Evolutionary conservation across 140 eudicot genomes (phyloP).

Genomic region (Bidens hawaiensis): DNA sequence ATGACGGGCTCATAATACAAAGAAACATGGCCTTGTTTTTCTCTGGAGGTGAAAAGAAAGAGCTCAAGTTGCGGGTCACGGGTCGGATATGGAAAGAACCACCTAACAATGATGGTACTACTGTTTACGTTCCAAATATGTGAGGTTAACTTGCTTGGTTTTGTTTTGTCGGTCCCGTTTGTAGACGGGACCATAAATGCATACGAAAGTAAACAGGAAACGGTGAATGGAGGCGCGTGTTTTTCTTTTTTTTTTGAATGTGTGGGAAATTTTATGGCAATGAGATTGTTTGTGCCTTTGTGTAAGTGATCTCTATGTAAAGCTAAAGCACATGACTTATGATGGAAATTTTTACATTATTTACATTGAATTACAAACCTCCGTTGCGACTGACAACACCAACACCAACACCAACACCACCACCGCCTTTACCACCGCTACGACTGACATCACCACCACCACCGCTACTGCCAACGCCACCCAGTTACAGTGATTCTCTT

Average conservation of each 20-base stretch:
- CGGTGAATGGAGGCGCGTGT: constrained; percentile 16
- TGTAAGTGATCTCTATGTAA: constrained; percentile 21
- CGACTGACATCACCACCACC: no score
- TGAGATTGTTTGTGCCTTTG: constrained; percentile 15
- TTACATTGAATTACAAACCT: no score
- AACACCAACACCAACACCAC: no score
- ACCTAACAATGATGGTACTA: constrained; percentile 55
- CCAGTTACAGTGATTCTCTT: no score
- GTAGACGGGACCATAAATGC: neutral
- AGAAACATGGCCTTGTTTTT: constrained; percentile 90
- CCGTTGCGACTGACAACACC: no score
- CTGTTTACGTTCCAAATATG: constrained; percentile 56
- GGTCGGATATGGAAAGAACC: constrained; percentile 97
- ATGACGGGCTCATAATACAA: constrained; percentile 88
- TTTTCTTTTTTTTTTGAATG: constrained; percentile 9
- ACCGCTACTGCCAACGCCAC: no score
- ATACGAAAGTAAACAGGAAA: neutral
- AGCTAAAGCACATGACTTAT: constrained; percentile 18
- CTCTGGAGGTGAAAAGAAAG: constrained; percentile 88
- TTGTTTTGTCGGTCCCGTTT: constrained; percentile 7
- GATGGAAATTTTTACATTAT: constrained; percentile 14
- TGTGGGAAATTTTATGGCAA: constrained; percentile 22
- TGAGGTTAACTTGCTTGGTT: constrained; percentile 33
- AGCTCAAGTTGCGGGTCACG: constrained; percentile 84
- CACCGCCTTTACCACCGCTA: no score